Evolutionary conservation across 805 yeast species (phyloP).

Genomic region (Candida yuanshanica): DNA sequence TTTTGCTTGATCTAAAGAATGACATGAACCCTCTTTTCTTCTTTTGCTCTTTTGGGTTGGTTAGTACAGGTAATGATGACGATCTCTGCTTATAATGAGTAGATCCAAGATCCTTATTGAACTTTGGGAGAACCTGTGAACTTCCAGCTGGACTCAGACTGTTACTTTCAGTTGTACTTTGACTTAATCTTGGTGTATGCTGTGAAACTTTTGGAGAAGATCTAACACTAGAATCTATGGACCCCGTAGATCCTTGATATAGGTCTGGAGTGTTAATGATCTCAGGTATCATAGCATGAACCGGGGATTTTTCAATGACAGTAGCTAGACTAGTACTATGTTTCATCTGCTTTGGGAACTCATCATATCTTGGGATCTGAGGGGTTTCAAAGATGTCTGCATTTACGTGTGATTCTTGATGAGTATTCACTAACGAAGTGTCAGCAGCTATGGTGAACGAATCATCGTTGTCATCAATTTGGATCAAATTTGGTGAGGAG

Average conservation of each 20-base stretch:
- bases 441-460: slow-evolving; percentile 6
- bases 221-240: background rate
- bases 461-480: slow-evolving; percentile 25
- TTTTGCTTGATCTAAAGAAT: slow-evolving; percentile 16
- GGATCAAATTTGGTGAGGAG: slow-evolving; percentile 32
- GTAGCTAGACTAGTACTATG: slow-evolving; percentile 14
- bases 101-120: slow-evolving; percentile 4
- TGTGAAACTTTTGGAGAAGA: slow-evolving; percentile 3
- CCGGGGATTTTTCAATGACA: slow-evolving; percentile 4
- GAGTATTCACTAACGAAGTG: slow-evolving; percentile 9
- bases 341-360: slow-evolving; percentile 13
- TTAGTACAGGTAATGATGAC: slow-evolving; percentile 19
- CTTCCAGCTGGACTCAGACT: background rate
- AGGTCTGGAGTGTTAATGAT: slow-evolving; percentile 7
- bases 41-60: slow-evolving; percentile 1
- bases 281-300: slow-evolving; percentile 7
- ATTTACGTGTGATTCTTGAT: slow-evolving; percentile 19
- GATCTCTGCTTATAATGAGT: slow-evolving; percentile 19
- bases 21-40: slow-evolving; percentile 21
- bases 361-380: slow-evolving; percentile 13
- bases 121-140: slow-evolving; percentile 12
- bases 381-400: slow-evolving; percentile 25
- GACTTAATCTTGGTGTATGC: background rate
- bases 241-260: background rate
- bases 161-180: background rate